Evolutionary conservation across 2,329 filamentous ascomycete species (phyloP).

Genomic region (Tolypocladium tundrense): DNA sequence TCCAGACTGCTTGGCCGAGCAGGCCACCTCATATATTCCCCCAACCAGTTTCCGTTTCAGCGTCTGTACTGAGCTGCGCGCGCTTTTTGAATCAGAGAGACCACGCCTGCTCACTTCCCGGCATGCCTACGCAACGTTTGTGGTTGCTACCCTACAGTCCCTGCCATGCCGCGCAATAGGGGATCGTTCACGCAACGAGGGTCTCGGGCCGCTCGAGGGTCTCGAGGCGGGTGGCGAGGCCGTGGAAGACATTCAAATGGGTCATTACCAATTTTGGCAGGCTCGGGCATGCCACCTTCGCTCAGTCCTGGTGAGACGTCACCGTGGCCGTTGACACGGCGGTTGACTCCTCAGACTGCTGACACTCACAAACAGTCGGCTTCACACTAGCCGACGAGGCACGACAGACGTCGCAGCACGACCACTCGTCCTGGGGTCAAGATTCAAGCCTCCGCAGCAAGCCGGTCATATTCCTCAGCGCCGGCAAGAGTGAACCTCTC

Average conservation of each 20-base stretch:
- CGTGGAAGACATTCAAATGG: not conserved
- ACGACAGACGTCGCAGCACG: conserved; percentile 35
- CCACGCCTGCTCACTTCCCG: not conserved
- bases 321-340: not conserved
- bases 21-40: not conserved
- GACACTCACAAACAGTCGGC: conserved; percentile 7
- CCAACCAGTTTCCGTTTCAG: not conserved
- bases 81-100: not conserved
- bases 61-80: not conserved
- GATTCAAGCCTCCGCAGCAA: conserved; percentile 33
- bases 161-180: not conserved
- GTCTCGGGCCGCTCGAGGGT: not conserved
- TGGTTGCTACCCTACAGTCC: not conserved
- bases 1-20: not conserved
- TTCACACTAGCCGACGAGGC: conserved; percentile 35
- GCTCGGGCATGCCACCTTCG: not conserved
- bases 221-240: not conserved
- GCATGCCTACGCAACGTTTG: not conserved
- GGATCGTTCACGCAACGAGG: not conserved
- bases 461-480: conserved; percentile 43
- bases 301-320: not conserved
- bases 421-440: conserved; percentile 26
- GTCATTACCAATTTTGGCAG: not conserved
- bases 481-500: conserved; percentile 40
- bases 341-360: not conserved